Evolutionary conservation across 139 green algal species (phyloP).

Genomic region (Pleodorina starrii): DNA sequence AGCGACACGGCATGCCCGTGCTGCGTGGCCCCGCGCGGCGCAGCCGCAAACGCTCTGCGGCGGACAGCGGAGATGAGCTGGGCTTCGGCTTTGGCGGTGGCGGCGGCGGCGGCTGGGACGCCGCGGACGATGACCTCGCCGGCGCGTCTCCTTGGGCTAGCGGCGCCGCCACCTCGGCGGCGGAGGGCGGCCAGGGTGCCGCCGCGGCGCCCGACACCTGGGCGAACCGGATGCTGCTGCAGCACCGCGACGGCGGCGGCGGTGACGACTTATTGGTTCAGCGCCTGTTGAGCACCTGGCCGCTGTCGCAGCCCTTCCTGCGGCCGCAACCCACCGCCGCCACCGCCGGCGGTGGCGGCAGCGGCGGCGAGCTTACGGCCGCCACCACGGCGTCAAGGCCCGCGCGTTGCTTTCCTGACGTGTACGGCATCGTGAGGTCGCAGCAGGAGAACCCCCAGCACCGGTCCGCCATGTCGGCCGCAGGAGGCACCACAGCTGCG

Average conservation of each 20-base stretch:
- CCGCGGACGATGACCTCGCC: not conserved
- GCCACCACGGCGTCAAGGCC: too few relatives aligned
- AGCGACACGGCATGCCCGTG: slow-evolving; percentile 28
- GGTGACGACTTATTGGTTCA: not conserved
- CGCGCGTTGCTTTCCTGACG: too few relatives aligned
- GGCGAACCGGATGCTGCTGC: not conserved
- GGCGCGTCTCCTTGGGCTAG: too few relatives aligned
- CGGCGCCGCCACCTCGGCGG: too few relatives aligned
- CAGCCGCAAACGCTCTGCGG: not conserved
- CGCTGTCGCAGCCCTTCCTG: not conserved
- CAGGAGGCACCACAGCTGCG: too few relatives aligned
- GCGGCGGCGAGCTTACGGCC: not conserved
- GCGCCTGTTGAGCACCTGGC: slow-evolving; percentile 8
- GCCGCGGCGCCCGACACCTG: not conserved
- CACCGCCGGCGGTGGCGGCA: not conserved
- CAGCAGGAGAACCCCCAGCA: too few relatives aligned
- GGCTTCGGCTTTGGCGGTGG: not conserved
- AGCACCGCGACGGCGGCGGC: not conserved
- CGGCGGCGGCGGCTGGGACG: not conserved
- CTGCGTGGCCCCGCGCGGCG: slow-evolving; percentile 11
- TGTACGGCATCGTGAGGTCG: too few relatives aligned
- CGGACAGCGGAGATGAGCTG: not conserved
- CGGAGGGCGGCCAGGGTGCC: not conserved
- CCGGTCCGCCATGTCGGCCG: too few relatives aligned
- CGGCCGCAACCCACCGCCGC: not conserved